Conservation (phyloP, 441 rosid species). For the Eutrema salsugineum region DNA sequence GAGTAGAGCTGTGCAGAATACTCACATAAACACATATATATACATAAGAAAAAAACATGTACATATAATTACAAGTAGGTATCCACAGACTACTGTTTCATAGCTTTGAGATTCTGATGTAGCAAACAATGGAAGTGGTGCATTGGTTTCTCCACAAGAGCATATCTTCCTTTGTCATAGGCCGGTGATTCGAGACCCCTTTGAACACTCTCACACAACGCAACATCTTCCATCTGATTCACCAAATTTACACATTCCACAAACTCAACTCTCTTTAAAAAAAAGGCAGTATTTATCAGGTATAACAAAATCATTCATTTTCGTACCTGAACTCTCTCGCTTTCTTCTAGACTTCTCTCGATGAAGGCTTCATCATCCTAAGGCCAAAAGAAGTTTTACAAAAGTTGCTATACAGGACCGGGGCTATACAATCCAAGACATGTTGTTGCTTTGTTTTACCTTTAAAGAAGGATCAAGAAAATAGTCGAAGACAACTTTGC, state of each 20-base stretch:
- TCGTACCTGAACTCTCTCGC: conserved; percentile 78
- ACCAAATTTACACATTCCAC: neutral
- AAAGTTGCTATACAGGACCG: neutral
- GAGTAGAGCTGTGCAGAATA: too few relatives aligned
- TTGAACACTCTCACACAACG: conserved; percentile 77
- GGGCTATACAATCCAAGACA: neutral
- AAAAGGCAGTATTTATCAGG: neutral
- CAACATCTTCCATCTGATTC: conserved; percentile 73
- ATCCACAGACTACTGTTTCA: neutral
- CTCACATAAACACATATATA: neutral
- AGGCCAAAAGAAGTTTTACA: neutral
- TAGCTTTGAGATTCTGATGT: conserved; percentile 36
- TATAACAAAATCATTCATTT: neutral
- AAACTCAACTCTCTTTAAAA: neutral
- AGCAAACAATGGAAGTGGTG: conserved; percentile 74
- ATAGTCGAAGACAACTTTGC: conserved; percentile 82
- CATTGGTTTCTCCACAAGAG: conserved; percentile 78
- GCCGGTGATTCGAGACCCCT: conserved; percentile 78
- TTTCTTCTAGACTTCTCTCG: conserved; percentile 61
- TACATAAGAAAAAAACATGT: too few relatives aligned
- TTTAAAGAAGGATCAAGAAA: conserved; percentile 60
- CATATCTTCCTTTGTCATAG: conserved; percentile 64
- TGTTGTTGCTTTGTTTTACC: conserved; percentile 40
- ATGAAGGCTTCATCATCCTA: conserved; percentile 66
- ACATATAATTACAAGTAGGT: neutral